These are phyloP conservation scores for Bacterosira constricta DNA, from an alignment of 108 stramenopile species.

Conservation along the genomic window DNA sequence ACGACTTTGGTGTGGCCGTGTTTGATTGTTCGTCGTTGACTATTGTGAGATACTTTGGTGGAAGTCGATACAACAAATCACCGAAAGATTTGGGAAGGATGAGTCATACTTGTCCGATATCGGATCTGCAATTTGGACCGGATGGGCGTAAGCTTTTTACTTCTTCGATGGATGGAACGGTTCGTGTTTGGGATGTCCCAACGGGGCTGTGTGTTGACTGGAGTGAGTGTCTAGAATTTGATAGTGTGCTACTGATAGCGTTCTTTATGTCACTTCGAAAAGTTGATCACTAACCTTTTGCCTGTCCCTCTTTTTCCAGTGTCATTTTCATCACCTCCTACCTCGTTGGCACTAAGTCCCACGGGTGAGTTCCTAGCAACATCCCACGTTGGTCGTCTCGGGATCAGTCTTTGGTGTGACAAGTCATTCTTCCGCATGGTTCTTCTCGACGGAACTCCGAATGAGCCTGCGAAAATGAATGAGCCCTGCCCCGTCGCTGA, in stretches of 20 bases:
- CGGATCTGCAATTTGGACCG: conserved; percentile 88
- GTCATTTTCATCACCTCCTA: conserved; percentile 80
- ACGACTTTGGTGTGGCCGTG: conserved; percentile 66
- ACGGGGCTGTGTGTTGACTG: conserved; percentile 94
- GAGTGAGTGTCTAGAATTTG: conserved; percentile 33
- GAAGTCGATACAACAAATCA: conserved; percentile 3
- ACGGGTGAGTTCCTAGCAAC: conserved; percentile 98
- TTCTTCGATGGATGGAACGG: conserved; percentile 81
- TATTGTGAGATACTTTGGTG: conserved; percentile 79
- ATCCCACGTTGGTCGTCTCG: conserved; percentile 79
- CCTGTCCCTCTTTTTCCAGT: conserved; percentile 38
- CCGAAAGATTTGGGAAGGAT: conserved; percentile 4
- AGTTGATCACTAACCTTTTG: background rate
- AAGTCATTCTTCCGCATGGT: conserved; percentile 89
- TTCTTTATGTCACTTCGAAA: background rate
- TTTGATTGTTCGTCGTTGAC: conserved; percentile 78
- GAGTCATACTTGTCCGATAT: conserved; percentile 78
- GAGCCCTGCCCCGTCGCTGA: conserved; percentile 87
- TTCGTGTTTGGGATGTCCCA: conserved; percentile 96
- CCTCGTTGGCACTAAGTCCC: conserved; percentile 86
- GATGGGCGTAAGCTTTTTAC: conserved; percentile 91
- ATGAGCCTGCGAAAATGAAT: conserved; percentile 80
- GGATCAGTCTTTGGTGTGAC: conserved; percentile 95
- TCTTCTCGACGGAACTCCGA: conserved; percentile 73
- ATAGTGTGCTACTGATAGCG: background rate